Evolutionary conservation across 2,329 filamentous ascomycete genomes (phyloP).

Genomic region (Claviceps pazoutovae): DNA sequence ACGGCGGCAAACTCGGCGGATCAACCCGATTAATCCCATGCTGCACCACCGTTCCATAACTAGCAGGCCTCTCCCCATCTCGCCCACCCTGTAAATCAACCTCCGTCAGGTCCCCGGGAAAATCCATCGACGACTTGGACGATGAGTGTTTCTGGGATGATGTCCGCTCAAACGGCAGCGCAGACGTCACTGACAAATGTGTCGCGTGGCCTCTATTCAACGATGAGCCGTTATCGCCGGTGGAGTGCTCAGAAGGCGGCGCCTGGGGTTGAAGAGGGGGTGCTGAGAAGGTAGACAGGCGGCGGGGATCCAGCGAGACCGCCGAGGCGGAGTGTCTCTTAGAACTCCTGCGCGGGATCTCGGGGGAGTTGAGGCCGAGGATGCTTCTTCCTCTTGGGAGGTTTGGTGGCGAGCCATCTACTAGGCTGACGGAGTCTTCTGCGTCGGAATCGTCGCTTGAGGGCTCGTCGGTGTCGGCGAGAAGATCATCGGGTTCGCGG

Average conservation of each 20-base stretch:
- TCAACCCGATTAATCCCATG: conserved; percentile 43
- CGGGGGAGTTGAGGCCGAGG: conserved; percentile 26
- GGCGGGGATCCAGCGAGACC: conserved; percentile 19
- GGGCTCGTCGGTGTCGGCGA: conserved; percentile 33
- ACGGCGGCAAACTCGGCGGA: conserved; percentile 23
- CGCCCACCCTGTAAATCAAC: conserved; percentile 21
- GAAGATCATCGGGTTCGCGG: conserved; percentile 21
- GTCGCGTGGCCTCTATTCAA: background rate
- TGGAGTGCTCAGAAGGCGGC: conserved; percentile 7
- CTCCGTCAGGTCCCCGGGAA: conserved; percentile 31
- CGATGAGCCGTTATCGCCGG: conserved; percentile 3
- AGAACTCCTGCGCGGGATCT: conserved; percentile 61
- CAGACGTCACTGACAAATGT: conserved; percentile 12
- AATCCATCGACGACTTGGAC: conserved; percentile 34
- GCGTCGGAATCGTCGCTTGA: conserved; percentile 27
- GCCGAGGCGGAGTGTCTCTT: conserved; percentile 39
- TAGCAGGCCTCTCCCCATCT: conserved; percentile 36
- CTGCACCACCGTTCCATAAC: conserved; percentile 42
- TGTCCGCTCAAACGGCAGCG: conserved; percentile 43
- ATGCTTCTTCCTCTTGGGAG: conserved; percentile 2
- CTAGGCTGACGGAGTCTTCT: conserved; percentile 22
- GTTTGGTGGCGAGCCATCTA: conserved; percentile 12
- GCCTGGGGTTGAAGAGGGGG: conserved; percentile 7
- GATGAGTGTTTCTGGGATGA: conserved; percentile 38
- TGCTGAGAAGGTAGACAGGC: conserved; percentile 3